phyloP scores from a whole-genome alignment of 768 basidiomycete genomes.

The Boletus fagicola region DNA sequence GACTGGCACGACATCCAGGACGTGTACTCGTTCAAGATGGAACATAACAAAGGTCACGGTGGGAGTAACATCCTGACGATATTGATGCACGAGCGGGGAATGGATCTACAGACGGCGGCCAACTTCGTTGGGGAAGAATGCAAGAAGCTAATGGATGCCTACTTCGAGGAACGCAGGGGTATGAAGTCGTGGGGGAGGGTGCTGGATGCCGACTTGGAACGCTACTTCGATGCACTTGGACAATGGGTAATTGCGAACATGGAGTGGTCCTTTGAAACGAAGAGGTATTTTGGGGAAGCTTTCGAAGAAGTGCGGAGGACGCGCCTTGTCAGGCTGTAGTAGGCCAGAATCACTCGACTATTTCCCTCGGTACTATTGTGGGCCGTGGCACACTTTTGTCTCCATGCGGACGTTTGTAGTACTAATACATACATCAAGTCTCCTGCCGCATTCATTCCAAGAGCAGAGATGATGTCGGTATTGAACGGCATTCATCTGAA shows the following conservation, averaged over 20 bases:
- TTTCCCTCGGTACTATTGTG: conserved; percentile 1
- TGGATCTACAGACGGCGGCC: conserved; percentile 57
- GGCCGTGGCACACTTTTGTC: background rate
- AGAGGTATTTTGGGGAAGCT: conserved; percentile 62
- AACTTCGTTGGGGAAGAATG: conserved; percentile 56
- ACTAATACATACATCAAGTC: conserved; percentile 16
- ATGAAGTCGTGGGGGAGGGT: conserved; percentile 49
- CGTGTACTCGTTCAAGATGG: conserved; percentile 71
- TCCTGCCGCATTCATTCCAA: conserved; percentile 4
- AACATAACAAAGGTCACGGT: conserved; percentile 60
- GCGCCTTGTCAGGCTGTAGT: conserved; percentile 31
- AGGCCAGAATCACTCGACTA: background rate
- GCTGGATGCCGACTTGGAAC: conserved; percentile 49
- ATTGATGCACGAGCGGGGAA: conserved; percentile 53
- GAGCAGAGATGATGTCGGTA: conserved; percentile 2
- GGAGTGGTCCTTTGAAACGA: conserved; percentile 69
- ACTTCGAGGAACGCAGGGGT: conserved; percentile 42
- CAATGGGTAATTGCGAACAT: conserved; percentile 64
- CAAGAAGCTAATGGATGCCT: conserved; percentile 48
- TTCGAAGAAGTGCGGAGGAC: conserved; percentile 52
- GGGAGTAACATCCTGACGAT: conserved; percentile 72
- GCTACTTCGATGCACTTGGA: conserved; percentile 54
- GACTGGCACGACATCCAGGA: conserved; percentile 42
- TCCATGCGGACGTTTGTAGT: conserved; percentile 4
- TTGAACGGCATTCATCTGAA: conserved; percentile 4